Evolutionary conservation across 2,329 filamentous ascomycete species (phyloP).

Genomic region (Didymella pinodella): DNA sequence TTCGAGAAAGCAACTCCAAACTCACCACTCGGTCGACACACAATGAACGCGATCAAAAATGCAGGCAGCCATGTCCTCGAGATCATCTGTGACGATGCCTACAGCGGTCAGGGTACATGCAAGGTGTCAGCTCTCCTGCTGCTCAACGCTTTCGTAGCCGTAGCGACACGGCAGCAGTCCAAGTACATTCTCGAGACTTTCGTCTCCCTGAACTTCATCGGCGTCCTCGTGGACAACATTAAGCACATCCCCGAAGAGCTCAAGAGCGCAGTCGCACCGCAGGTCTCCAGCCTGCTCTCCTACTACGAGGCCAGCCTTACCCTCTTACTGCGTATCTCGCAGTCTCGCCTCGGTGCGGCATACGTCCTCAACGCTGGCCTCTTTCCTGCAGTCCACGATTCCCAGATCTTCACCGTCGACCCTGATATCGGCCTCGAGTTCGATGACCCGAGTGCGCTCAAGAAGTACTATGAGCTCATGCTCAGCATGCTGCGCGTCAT

Average conservation of each 20-base stretch:
- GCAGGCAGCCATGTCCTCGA: constrained; percentile 85
- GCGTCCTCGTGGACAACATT: constrained; percentile 87
- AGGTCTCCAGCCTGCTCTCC: constrained; percentile 63
- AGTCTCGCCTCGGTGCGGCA: constrained; percentile 83
- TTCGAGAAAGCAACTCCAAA: constrained; percentile 54
- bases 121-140: constrained; percentile 86
- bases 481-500: constrained; percentile 82
- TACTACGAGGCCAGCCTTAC: constrained; percentile 79
- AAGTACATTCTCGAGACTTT: constrained; percentile 80
- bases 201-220: constrained; percentile 87
- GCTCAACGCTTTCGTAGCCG: constrained; percentile 77
- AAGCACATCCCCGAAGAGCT: constrained; percentile 76
- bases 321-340: constrained; percentile 82
- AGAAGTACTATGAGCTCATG: constrained; percentile 84
- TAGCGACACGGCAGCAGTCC: constrained; percentile 76
- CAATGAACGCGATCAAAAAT: constrained; percentile 74
- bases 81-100: constrained; percentile 90
- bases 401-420: constrained; percentile 86
- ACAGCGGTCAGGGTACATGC: constrained; percentile 80
- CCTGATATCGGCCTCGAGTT: constrained; percentile 87
- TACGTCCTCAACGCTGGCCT: constrained; percentile 89
- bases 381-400: constrained; percentile 80
- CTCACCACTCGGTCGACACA: constrained; percentile 55
- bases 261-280: constrained; percentile 51
- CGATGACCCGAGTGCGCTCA: constrained; percentile 73